Base-by-base conservation (phyloP, 441 rosid genomes). In the Pelargonium australe region DNA sequence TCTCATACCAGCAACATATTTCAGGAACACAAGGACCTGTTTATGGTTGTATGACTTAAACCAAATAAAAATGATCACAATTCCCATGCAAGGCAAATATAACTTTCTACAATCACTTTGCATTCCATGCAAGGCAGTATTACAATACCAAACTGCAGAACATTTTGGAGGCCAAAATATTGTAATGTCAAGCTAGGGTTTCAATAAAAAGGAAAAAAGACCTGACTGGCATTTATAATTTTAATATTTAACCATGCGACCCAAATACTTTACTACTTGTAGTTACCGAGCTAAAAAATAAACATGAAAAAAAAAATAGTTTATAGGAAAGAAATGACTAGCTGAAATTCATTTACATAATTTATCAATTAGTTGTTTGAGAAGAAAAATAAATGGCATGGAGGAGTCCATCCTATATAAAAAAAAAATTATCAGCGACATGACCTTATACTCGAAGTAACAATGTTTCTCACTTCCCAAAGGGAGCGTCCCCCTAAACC, bases 1-100 rank as follows among this genome's bases (percentile, higher is more conserved):
- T 67, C 73, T 77, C 84, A 86, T 84, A 79, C 75, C 64, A 70
- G 67, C n/a, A 73, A 16, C 61, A 63, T 60, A 40, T 19, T 47
- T 10, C 49, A 65, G 41, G 14, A 37, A 68, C 13, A 63, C 31
- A 28, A 25, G 34, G 4, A 34, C 31, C 62, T 9, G 47, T 41
- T 10, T 31, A 16, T 19, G 5, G 17, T 19, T 19, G 44, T 43
- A n/a, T 25, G 6, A 13, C 25, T 61, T 6, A 44, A 53, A 49
- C 45, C 11, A 58, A 23, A 61, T 28, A 5, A 62, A 28, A 8
- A 63, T 62, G 9, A 61, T 23, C 28, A 12, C n/a, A 62, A 62
- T 19, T 62, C 28, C 40, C 31, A 25, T 8, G 11, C 25, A 0
- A 28, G 25, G 25, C 41, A 37, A 37, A 37, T 4, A 16, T 53